These are phyloP conservation scores for Akanthomyces uredinophilus DNA, from an alignment of 2,329 filamentous ascomycete species.

Conservation along the genomic window DNA sequence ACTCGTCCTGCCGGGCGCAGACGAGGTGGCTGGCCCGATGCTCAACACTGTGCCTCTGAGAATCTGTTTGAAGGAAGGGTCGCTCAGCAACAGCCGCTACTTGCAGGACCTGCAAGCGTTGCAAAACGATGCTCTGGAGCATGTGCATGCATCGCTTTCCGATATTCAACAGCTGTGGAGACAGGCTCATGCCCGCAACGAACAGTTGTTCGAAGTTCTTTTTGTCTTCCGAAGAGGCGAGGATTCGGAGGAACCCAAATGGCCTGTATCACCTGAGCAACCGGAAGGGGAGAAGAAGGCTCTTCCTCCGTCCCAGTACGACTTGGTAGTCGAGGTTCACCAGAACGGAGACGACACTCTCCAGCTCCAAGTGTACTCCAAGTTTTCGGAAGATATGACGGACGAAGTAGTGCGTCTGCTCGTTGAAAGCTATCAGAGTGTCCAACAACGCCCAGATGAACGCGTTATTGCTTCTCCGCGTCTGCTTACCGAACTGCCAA, in stretches of 20 bases:
- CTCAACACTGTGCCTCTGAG: background rate
- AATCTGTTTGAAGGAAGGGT: background rate
- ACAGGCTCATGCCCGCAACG: background rate
- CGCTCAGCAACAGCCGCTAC: background rate
- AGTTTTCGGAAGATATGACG: background rate
- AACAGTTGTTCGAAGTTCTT: background rate
- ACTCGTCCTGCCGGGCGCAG: background rate
- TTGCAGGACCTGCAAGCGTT: background rate
- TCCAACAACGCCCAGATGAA: background rate
- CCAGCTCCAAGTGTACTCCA: background rate
- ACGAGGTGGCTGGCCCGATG: constrained; percentile 1
- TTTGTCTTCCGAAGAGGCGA: constrained; percentile 1
- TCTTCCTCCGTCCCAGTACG: background rate
- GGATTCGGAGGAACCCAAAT: background rate
- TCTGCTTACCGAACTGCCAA: background rate
- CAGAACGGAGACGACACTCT: background rate
- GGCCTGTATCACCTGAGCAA: background rate
- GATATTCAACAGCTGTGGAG: constrained; percentile 5
- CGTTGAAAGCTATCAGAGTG: background rate
- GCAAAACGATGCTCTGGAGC: background rate
- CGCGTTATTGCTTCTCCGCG: background rate
- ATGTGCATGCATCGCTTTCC: background rate
- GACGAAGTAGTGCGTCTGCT: background rate
- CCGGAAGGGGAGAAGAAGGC: background rate
- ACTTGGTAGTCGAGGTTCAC: background rate